Percentiles rank a stretch among this genome's conserved stretches.
These are phyloP conservation scores for Colletotrichum agaves DNA, from an alignment of 2,329 filamentous ascomycete genomes.

Conservation along the genomic window DNA sequence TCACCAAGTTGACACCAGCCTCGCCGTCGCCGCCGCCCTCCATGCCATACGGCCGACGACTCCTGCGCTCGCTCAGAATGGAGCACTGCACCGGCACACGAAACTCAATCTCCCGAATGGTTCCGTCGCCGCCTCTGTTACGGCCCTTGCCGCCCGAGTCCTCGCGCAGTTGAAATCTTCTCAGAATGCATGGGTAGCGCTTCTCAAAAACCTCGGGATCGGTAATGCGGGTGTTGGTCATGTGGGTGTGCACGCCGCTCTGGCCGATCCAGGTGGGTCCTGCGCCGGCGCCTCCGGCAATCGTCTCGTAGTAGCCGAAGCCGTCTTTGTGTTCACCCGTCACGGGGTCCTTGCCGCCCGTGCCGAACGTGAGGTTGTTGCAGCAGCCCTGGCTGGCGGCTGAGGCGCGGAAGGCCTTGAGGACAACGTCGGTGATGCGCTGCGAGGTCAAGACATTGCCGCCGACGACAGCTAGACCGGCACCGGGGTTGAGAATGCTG, in stretches of 20 bases:
- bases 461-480: conserved; percentile 82
- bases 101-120: conserved; percentile 84
- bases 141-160: conserved; percentile 73
- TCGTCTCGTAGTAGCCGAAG: conserved; percentile 90
- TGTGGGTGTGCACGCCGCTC: conserved; percentile 82
- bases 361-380: conserved; percentile 88
- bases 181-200: conserved; percentile 77
- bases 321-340: conserved; percentile 67
- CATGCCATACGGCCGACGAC: conserved; percentile 80
- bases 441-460: conserved; percentile 86
- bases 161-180: conserved; percentile 73
- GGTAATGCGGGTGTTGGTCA: conserved; percentile 88
- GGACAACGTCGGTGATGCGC: conserved; percentile 84
- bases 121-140: conserved; percentile 79
- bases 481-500: conserved; percentile 79
- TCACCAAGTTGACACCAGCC: conserved; percentile 77
- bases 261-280: conserved; percentile 79
- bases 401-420: conserved; percentile 82
- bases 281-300: conserved; percentile 80
- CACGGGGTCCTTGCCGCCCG: conserved; percentile 71
- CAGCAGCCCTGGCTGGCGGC: conserved; percentile 83
- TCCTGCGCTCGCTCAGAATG: conserved; percentile 81
- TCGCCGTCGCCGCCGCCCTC: conserved; percentile 76
- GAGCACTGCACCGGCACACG: conserved; percentile 80
- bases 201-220: conserved; percentile 84